phyloP scores from a whole-genome alignment of 2,329 filamentous ascomycete species.

The Penicillium sp. region DNA sequence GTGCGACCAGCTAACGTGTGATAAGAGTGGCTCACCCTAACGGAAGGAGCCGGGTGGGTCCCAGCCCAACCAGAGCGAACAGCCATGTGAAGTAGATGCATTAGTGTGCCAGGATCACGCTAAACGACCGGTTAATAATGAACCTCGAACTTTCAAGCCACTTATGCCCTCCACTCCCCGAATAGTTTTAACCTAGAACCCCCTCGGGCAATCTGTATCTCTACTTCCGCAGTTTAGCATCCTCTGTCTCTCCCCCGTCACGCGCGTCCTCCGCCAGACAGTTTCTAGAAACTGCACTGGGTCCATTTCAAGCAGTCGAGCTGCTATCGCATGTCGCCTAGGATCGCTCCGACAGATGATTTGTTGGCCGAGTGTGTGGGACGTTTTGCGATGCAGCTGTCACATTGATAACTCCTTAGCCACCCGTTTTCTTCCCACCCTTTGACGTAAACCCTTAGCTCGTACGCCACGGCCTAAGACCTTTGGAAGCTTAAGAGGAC shows the following conservation, averaged over 20 bases:
- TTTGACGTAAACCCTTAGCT: too few relatives aligned
- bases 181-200: slow-evolving; percentile 10
- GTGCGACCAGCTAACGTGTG: slow-evolving; percentile 12
- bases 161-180: slow-evolving; percentile 11
- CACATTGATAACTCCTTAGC: not conserved
- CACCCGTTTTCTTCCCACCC: not conserved
- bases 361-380: slow-evolving; percentile 2
- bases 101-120: slow-evolving; percentile 13
- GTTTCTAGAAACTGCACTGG: not conserved
- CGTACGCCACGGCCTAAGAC: not conserved
- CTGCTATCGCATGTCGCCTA: slow-evolving; percentile 4
- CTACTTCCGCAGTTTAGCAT: slow-evolving; percentile 12
- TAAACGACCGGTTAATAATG: slow-evolving; percentile 6
- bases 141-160: slow-evolving; percentile 17
- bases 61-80: slow-evolving; percentile 17
- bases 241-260: slow-evolving; percentile 5
- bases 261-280: slow-evolving; percentile 9
- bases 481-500: not conserved
- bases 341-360: not conserved
- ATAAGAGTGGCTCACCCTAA: slow-evolving; percentile 17
- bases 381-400: slow-evolving; percentile 1
- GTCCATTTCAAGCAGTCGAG: not conserved
- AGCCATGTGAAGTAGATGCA: slow-evolving; percentile 24
- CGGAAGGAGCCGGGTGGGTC: slow-evolving; percentile 21
- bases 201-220: slow-evolving; percentile 3